Evolutionary conservation across 1,284 basidiomycete species (phyloP), one percentile per base, ranked within the genome.

Genomic region (Cystobasidium pallidum): DNA sequence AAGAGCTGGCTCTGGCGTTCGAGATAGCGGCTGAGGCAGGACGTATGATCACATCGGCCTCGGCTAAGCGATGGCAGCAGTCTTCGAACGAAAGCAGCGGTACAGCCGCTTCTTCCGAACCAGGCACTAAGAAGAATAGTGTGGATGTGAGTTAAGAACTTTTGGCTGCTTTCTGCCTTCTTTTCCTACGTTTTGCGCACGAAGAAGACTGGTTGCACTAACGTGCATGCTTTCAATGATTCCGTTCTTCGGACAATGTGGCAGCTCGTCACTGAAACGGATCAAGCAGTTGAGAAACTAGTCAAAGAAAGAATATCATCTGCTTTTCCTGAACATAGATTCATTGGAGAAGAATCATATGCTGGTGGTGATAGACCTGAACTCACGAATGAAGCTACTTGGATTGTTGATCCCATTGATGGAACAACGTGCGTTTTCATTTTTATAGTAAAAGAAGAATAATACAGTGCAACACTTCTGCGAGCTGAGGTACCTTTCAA

Each of bases 251-350:
- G 36, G 6, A 17, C 30, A 32, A 3, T n/a, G n/a, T n/a, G n/a
- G n/a, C 75, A 84, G 62, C 85, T 97, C 45, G 95, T 98, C n/a
- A 98, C 95, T 0, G 91, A 97, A 82, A 96, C 92, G 78, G 94
- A 99, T 82, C 91, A 96, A 74, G 88, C 86, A 45, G 93, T 96
- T 15, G 94, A 98, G 81, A 88, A 91, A 75, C 84, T 94, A 68
- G 90, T 97, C 57, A 88, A 88, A 80, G 80, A 84, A 66, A 86
- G 88, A 80, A 88, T 97, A 74, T 82, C 83, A 39, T 81, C 82
- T 32, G 83, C 83, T 59, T 96, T 91, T 81, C 92, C 93, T 0
- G 79, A 82, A 13, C 95, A 93, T 81, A 83, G 88, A 75, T 75
- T 77, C 81, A 92, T 98, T 71, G 94, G 94, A 66, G 95, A 99